Evolutionary conservation across 192 early-diverging fungal genomes (phyloP), one percentile per base, ranked within the genome.

Genomic region (Dimargaris cristalligena): DNA sequence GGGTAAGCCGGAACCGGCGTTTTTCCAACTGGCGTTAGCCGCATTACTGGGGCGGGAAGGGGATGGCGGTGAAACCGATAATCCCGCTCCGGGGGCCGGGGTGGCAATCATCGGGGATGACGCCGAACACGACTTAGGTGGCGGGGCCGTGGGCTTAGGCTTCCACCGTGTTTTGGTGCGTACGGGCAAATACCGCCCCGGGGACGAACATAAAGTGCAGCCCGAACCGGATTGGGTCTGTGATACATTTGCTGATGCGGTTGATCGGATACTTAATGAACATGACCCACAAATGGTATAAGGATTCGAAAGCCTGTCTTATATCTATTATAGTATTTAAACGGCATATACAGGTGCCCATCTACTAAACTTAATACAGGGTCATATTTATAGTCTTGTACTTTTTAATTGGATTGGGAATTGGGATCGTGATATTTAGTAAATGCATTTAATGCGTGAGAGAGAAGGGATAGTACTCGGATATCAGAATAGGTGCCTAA

Each of bases 51-150:
- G n/a, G n/a, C n/a, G n/a, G n/a, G n/a, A n/a, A n/a, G n/a, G n/a
- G n/a, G 73, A 77, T 45, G 82, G 85, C 60, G 77, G 92, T 81
- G 69, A 63, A 25, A 47, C 76, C 62, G 65, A 60, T 20, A 29
- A 52, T 22, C 76, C 84, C 0, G 60, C 68, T 32, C 58, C 73
- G 3, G n/a, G n/a, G n/a, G n/a, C n/a, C n/a, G n/a, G n/a, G n/a
- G 87, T 85, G 34, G 83, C 83, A 1, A 90, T 92, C 80, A 79
- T 94, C 57, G 92, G 92, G 35, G 92, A 94, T 65, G 88, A 91
- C 38, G 83, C 91, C 6, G 65, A 74, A 9, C 83, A 84, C 33
- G 92, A 94, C 66, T 74, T 92, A 3, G 86, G 84, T 23, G 86
- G 78, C 26, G 86, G 84, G 3, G 92, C 90, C 3, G 74, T 79